Evolutionary conservation across 176 grass and related monocot species (phyloP).

Genomic region (Oryza rufipogon): DNA sequence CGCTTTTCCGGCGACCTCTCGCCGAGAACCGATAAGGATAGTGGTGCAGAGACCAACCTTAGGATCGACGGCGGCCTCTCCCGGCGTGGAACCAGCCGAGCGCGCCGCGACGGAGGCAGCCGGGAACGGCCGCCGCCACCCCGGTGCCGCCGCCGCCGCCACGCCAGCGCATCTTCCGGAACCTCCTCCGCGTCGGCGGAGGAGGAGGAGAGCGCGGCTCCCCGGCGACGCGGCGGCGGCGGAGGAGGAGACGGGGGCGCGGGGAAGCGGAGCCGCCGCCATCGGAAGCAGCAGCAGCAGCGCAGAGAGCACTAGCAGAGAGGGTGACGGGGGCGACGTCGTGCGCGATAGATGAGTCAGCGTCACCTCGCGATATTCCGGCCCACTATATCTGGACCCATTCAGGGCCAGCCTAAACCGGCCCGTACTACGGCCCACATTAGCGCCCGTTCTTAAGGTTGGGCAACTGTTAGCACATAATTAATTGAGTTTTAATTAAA

Average conservation of each 20-base stretch:
- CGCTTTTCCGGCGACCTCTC: not conserved
- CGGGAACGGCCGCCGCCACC: constrained; percentile 30
- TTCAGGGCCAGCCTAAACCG: too few relatives aligned
- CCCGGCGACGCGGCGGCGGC: not conserved
- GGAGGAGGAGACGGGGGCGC: constrained; percentile 8
- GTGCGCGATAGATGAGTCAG: too few relatives aligned
- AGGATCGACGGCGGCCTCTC: not conserved
- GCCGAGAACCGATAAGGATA: not conserved
- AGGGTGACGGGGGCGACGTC: too few relatives aligned
- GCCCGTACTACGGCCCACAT: too few relatives aligned
- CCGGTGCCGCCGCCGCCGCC: constrained; percentile 9
- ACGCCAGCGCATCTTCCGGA: not conserved
- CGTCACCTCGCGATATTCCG: too few relatives aligned
- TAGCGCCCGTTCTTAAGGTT: too few relatives aligned
- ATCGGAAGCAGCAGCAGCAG: constrained; percentile 6
- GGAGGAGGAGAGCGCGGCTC: not conserved
- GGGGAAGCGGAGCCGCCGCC: constrained; percentile 32
- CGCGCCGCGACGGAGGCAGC: not conserved
- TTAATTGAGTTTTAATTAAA: too few relatives aligned
- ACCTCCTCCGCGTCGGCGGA: not conserved
- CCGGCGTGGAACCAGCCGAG: not conserved
- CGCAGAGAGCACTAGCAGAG: not conserved
- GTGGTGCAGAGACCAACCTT: constrained; percentile 5
- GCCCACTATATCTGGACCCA: too few relatives aligned
- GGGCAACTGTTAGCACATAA: too few relatives aligned